These are phyloP conservation scores for Pneumocystis canis DNA, from an alignment of 1,139 yeast genomes.

Conservation along the genomic window DNA sequence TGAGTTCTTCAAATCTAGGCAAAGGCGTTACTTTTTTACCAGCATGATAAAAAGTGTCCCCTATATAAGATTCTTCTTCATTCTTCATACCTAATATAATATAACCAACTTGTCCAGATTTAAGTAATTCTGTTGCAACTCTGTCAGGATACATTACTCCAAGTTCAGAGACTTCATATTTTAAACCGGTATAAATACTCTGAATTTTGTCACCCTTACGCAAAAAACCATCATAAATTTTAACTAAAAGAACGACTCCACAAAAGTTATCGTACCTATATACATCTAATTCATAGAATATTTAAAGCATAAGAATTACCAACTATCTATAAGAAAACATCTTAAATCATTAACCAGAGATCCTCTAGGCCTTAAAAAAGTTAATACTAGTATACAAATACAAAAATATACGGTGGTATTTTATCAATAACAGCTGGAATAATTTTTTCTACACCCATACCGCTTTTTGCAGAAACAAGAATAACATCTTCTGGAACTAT, in stretches of 20 bases:
- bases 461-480: slow-evolving; percentile 86
- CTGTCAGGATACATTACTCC: slow-evolving; percentile 94
- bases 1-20: slow-evolving; percentile 92
- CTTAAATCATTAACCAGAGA: not conserved
- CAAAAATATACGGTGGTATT: slow-evolving; percentile 39
- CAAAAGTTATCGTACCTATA: slow-evolving; percentile 93
- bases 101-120: slow-evolving; percentile 91
- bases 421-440: slow-evolving; percentile 67
- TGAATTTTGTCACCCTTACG: slow-evolving; percentile 59
- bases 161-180: slow-evolving; percentile 78
- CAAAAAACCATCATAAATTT: slow-evolving; percentile 69
- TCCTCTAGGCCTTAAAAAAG: not conserved
- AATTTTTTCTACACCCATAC: slow-evolving; percentile 57
- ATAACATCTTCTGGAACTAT: slow-evolving; percentile 60
- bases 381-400: not conserved
- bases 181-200: slow-evolving; percentile 61
- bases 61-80: slow-evolving; percentile 73
- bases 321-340: not conserved
- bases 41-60: slow-evolving; percentile 73
- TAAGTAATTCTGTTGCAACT: slow-evolving; percentile 41
- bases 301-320: not conserved
- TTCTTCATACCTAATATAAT: slow-evolving; percentile 86
- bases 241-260: slow-evolving; percentile 81
- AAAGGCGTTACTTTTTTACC: slow-evolving; percentile 58
- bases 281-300: slow-evolving; percentile 51